Evolutionary conservation across 1,284 basidiomycete species (phyloP).

Genomic region (Apiotrichum laibachii): DNA sequence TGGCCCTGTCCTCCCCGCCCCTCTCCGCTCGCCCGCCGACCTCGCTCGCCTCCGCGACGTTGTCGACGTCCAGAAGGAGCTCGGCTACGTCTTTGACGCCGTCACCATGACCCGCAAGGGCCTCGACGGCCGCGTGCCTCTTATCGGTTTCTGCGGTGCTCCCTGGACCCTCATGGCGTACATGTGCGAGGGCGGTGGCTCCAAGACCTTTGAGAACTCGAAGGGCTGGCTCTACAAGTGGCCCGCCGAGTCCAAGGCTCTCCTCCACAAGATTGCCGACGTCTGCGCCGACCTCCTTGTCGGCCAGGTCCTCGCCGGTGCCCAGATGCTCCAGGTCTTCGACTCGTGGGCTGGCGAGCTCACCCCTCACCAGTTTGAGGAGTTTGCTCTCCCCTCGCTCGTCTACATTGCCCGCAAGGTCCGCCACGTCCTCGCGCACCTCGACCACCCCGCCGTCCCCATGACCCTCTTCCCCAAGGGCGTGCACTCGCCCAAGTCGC

Average conservation of each 20-base stretch:
- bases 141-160: constrained; percentile 93
- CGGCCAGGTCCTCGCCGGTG: constrained; percentile 86
- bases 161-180: constrained; percentile 97
- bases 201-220: constrained; percentile 79
- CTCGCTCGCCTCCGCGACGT: constrained; percentile 60
- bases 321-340: constrained; percentile 93
- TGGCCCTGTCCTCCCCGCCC: constrained; percentile 79
- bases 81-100: constrained; percentile 87
- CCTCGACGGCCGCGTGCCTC: constrained; percentile 78
- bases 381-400: constrained; percentile 56
- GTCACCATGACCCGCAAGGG: constrained; percentile 75
- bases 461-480: constrained; percentile 92
- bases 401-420: constrained; percentile 58
- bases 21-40: constrained; percentile 73
- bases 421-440: constrained; percentile 58
- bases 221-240: constrained; percentile 91
- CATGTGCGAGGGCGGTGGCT: constrained; percentile 92
- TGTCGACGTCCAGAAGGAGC: constrained; percentile 74
- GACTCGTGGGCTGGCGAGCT: constrained; percentile 93
- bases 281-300: constrained; percentile 83
- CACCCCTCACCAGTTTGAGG: constrained; percentile 74
- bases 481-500: constrained; percentile 61
- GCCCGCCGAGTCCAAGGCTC: constrained; percentile 72
- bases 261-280: constrained; percentile 73
- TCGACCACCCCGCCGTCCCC: constrained; percentile 62